phyloP scores from a whole-genome alignment of 805 yeast species.

The Cyberlindnera subsufficiens region DNA sequence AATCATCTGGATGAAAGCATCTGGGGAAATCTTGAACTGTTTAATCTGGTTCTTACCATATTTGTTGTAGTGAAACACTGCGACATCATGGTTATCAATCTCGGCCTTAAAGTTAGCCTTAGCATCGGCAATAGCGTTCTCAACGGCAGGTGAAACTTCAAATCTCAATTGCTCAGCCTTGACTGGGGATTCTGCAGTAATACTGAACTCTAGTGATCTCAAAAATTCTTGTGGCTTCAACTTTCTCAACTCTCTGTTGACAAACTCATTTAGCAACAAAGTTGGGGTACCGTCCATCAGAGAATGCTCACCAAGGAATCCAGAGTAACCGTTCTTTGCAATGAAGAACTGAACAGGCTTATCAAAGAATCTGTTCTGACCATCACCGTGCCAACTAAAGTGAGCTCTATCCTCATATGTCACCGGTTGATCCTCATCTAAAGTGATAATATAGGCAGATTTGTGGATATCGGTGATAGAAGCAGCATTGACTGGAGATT shows the following conservation, averaged over 20 bases:
- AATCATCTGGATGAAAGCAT: constrained; percentile 85
- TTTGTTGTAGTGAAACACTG: constrained; percentile 74
- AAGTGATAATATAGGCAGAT: constrained; percentile 73
- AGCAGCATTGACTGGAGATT: constrained; percentile 54
- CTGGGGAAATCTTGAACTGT: constrained; percentile 82
- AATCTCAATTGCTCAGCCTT: constrained; percentile 38
- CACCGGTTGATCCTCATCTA: constrained; percentile 68
- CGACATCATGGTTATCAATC: constrained; percentile 59
- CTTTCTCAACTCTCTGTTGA: constrained; percentile 51
- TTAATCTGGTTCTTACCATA: constrained; percentile 86
- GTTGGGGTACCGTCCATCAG: constrained; percentile 99
- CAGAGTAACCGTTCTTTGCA: constrained; percentile 78
- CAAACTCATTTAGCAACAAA: constrained; percentile 73
- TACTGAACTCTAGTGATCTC: constrained; percentile 11
- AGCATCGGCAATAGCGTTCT: constrained; percentile 50
- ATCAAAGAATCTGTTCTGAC: constrained; percentile 84
- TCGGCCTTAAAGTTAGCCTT: constrained; percentile 47
- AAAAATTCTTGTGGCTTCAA: constrained; percentile 32
- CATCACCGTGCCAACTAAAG: constrained; percentile 94
- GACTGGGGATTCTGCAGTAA: not conserved
- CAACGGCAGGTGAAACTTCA: constrained; percentile 49
- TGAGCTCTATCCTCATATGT: constrained; percentile 80
- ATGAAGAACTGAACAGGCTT: constrained; percentile 85
- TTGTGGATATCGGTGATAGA: constrained; percentile 66
- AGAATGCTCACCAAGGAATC: constrained; percentile 94